Conservation (phyloP, 75 land plant species). For the Chamaecyparis obtusa region DNA sequence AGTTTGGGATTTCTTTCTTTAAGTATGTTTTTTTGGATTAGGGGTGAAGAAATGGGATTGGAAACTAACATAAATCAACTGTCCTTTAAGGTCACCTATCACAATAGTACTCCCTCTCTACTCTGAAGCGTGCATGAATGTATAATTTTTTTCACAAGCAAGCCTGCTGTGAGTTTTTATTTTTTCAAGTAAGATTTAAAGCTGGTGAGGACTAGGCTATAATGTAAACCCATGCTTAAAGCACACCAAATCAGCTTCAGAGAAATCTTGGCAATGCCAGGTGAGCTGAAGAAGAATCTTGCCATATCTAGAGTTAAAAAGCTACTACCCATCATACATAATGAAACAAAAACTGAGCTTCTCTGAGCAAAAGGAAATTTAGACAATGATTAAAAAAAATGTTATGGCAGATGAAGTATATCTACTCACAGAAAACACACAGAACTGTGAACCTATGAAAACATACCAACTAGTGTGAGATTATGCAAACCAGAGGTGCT, state of each 20-base stretch:
- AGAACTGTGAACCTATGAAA: no score
- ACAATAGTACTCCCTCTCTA: not conserved
- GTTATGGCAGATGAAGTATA: not conserved
- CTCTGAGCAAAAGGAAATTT: not conserved
- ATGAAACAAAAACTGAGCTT: not conserved
- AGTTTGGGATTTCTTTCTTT: not conserved
- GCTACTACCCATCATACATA: not conserved
- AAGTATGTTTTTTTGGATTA: not conserved
- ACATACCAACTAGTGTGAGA: no score
- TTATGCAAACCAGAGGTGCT: no score
- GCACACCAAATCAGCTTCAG: no score
- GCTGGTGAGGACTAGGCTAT: no score
- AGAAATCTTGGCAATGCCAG: no score
- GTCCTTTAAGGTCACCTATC: not conserved
- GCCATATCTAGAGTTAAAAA: not conserved
- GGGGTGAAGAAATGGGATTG: not conserved
- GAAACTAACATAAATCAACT: not conserved
- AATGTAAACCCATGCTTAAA: no score
- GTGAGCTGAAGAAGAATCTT: not conserved
- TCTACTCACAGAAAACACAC: not conserved
- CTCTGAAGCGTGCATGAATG: not conserved
- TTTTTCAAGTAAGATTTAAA: no score
- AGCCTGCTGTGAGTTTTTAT: not conserved
- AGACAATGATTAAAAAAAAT: not conserved
- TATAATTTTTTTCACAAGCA: not conserved